Conservation (phyloP, 495 filamentous ascomycete species). For the Xylaria sp. region DNA sequence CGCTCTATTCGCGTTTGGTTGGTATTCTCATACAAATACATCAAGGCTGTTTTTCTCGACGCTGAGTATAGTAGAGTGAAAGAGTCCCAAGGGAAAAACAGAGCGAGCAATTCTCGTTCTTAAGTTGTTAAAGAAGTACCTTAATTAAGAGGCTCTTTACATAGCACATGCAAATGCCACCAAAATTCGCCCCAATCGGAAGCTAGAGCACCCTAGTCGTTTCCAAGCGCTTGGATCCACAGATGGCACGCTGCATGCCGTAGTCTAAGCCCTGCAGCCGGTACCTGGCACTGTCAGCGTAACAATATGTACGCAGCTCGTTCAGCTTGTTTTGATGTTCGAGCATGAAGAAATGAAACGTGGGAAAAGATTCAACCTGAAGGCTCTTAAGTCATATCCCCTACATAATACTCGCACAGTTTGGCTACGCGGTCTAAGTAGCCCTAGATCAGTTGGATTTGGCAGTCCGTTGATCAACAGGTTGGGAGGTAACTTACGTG, state of each 20-base stretch:
- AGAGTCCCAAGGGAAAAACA: background rate
- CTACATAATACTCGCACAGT: background rate
- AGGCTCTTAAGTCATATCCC: background rate
- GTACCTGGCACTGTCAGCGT: background rate
- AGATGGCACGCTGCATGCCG: background rate
- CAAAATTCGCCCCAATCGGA: background rate
- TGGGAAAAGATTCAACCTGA: background rate
- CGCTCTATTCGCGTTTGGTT: background rate
- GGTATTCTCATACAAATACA: background rate
- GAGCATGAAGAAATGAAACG: background rate
- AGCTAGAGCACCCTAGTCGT: background rate
- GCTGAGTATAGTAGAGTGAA: background rate
- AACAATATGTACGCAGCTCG: background rate
- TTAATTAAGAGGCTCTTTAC: background rate
- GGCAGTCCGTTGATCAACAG: background rate
- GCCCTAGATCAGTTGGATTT: background rate
- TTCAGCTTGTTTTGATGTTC: background rate
- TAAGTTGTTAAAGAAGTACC: background rate
- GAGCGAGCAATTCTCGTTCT: background rate
- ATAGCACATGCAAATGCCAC: slow-evolving; percentile 2
- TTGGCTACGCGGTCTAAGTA: background rate
- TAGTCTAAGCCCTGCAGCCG: background rate
- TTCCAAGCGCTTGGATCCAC: background rate
- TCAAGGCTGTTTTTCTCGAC: background rate
- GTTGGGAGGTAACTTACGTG: background rate